Percentiles rank a stretch among this genome's conserved stretches.
phyloP scores from a whole-genome alignment of 148 eudicot species.

The Persicaria tinctoria region DNA sequence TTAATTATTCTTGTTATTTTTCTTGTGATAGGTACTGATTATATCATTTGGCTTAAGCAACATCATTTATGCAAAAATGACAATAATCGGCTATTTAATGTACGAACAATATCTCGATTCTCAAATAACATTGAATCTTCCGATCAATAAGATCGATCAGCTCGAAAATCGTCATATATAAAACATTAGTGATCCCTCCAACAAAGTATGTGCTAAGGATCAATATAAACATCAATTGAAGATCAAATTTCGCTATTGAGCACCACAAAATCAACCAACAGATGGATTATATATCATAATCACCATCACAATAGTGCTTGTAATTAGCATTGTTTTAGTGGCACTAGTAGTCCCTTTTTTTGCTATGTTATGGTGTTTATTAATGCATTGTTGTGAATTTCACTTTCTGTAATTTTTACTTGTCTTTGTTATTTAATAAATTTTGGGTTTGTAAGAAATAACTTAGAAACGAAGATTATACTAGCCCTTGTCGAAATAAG shows the following conservation, averaged over 20 bases:
- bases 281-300: constrained; percentile 8
- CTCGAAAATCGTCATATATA: constrained; percentile 39
- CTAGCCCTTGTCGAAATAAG: constrained; percentile 18
- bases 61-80: constrained; percentile 29
- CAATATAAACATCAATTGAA: constrained; percentile 20
- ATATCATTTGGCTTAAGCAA: constrained; percentile 28
- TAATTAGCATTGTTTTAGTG: constrained; percentile 27
- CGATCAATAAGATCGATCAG: constrained; percentile 17
- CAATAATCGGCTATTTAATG: constrained; percentile 41
- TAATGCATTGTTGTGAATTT: constrained; percentile 27
- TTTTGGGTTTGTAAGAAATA: neutral
- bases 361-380: constrained; percentile 24
- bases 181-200: constrained; percentile 35
- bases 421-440: constrained; percentile 37
- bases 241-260: constrained; percentile 5
- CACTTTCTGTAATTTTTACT: constrained; percentile 28
- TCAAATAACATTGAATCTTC: constrained; percentile 47
- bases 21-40: constrained; percentile 28
- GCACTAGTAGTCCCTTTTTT: constrained; percentile 37
- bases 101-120: constrained; percentile 30
- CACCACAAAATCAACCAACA: neutral
- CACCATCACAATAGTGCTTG: constrained; percentile 25
- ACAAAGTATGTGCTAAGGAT: constrained; percentile 42
- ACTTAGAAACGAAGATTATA: constrained; percentile 13
- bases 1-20: neutral